Conservation (phyloP, 768 basidiomycete species). For the Tulasnella sp. region DNA sequence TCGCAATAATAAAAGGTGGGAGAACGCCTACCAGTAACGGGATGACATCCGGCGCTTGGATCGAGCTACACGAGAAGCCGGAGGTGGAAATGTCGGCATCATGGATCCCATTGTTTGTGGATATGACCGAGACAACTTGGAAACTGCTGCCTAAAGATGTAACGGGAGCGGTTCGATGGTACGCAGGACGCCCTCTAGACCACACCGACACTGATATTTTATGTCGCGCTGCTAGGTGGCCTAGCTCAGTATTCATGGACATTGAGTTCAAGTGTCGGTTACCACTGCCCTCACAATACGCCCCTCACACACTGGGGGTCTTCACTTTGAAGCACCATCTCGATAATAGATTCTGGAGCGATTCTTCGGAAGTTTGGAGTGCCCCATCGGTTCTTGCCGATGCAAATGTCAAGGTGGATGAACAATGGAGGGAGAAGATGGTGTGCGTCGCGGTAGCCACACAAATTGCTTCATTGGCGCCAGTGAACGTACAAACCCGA, state of each 20-base stretch:
- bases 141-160: neutral
- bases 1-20: too few species aligned
- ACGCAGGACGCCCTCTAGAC: neutral
- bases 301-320: neutral
- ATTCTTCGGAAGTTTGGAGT: neutral
- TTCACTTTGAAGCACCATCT: neutral
- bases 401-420: neutral
- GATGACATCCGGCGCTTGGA: neutral
- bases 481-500: neutral
- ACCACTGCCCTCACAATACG: neutral
- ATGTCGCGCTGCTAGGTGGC: too few species aligned
- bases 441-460: neutral
- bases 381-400: neutral
- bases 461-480: neutral
- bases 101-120: neutral
- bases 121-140: neutral
- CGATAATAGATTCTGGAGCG: neutral
- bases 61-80: neutral
- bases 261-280: neutral
- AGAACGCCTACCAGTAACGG: too few species aligned
- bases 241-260: too few species aligned
- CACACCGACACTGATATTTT: too few species aligned
- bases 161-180: neutral
- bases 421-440: neutral
- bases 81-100: neutral